phyloP scores from a whole-genome alignment of 495 filamentous ascomycete genomes.

The Eremomyces bilateralis region DNA sequence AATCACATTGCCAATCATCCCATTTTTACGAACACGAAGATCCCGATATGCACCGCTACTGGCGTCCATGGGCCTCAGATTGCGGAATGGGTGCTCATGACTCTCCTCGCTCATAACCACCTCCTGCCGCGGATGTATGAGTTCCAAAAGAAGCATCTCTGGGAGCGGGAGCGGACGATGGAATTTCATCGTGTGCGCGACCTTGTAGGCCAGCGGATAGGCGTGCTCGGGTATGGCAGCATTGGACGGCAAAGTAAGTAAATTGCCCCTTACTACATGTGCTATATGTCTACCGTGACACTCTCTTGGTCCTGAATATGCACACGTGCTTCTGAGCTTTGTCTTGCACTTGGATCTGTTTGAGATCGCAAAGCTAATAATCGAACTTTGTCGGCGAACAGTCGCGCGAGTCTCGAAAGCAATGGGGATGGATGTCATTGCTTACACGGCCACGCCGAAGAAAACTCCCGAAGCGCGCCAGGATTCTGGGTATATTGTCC shows the following conservation, averaged over 20 bases:
- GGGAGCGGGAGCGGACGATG: constrained; percentile 18
- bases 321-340: no score
- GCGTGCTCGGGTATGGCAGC: constrained; percentile 67
- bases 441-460: constrained; percentile 50
- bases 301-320: no score
- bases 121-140: constrained; percentile 29
- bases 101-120: constrained; percentile 32
- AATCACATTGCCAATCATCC: constrained; percentile 43
- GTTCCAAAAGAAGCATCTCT: constrained; percentile 28
- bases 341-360: no score
- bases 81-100: constrained; percentile 54
- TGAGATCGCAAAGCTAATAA: no score
- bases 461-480: constrained; percentile 30
- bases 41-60: constrained; percentile 47
- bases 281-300: no score
- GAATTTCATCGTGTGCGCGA: constrained; percentile 23
- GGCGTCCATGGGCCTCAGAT: constrained; percentile 74
- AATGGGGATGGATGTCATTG: constrained; percentile 62
- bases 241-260: constrained; percentile 45
- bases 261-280: no score
- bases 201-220: constrained; percentile 34
- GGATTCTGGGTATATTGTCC: constrained; percentile 47
- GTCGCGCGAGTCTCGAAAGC: constrained; percentile 44
- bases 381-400: no score
- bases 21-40: constrained; percentile 38